Conservation (phyloP, 163 green algal species). For the Prototheca wickerhamii region DNA sequence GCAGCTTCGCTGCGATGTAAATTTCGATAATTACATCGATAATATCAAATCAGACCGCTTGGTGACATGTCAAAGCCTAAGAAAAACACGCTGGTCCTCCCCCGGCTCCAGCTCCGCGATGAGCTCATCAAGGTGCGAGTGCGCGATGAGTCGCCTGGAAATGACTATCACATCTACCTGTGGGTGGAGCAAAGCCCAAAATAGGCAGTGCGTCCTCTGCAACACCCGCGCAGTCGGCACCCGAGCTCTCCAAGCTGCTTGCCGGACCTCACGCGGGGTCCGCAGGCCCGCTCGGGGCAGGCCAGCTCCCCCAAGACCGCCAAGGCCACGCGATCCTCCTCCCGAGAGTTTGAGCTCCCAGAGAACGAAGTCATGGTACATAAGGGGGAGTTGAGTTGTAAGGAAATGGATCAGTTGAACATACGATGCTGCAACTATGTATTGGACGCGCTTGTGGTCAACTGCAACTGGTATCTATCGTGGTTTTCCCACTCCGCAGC, state of each 20-base stretch:
- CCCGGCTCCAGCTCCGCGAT: neutral
- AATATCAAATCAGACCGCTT: too few species aligned
- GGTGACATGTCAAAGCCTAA: neutral
- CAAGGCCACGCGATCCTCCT: neutral
- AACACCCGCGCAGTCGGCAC: slow-evolving; percentile 32
- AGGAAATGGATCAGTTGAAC: neutral
- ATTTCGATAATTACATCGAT: too few species aligned
- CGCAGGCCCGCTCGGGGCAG: neutral
- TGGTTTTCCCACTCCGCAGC: neutral
- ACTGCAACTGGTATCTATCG: neutral
- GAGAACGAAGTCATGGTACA: slow-evolving; percentile 55
- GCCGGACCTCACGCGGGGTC: slow-evolving; percentile 16
- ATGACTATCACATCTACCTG: neutral
- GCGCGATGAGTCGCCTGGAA: neutral
- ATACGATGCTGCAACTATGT: too few species aligned
- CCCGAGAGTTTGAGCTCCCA: slow-evolving; percentile 50
- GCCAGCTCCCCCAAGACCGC: neutral
- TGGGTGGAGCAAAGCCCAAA: neutral
- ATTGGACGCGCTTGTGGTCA: too few species aligned
- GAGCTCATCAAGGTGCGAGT: slow-evolving; percentile 2
- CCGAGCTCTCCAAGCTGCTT: slow-evolving; percentile 45
- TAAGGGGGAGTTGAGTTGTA: neutral
- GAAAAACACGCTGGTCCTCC: too few species aligned
- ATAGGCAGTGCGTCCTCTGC: neutral
- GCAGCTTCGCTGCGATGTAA: too few species aligned